Percentiles rank a stretch among this genome's conserved stretches.
phyloP scores from a whole-genome alignment of 139 green algal species.

The Micractinium sp. region DNA sequence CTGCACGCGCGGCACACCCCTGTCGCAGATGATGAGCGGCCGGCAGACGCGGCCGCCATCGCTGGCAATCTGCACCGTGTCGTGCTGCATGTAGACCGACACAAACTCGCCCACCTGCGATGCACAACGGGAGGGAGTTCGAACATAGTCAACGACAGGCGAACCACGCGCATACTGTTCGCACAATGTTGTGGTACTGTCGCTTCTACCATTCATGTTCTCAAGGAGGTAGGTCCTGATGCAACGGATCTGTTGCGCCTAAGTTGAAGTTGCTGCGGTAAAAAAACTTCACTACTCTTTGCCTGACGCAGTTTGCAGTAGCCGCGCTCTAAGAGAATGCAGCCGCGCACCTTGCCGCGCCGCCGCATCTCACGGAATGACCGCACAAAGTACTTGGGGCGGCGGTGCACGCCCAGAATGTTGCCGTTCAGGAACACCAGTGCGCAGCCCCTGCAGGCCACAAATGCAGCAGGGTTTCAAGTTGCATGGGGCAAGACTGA shows the following conservation, averaged over 20 bases:
- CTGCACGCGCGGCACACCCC: conserved; percentile 84
- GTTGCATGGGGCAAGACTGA: not conserved
- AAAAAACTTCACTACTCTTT: too few species aligned
- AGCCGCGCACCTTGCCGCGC: conserved; percentile 59
- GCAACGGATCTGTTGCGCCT: too few species aligned
- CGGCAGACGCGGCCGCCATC: conserved; percentile 96
- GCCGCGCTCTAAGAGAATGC: too few species aligned
- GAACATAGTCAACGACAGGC: too few species aligned
- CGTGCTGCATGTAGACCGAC: conserved; percentile 75
- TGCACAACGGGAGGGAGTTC: too few species aligned
- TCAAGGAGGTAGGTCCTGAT: too few species aligned
- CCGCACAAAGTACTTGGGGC: conserved; percentile 62
- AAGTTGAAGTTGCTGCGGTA: too few species aligned
- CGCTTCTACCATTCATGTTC: too few species aligned
- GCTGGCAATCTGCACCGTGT: conserved; percentile 74
- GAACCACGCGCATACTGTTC: too few species aligned
- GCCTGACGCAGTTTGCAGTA: too few species aligned
- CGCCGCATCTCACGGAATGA: conserved; percentile 75
- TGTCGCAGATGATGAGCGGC: conserved; percentile 97
- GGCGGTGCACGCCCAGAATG: conserved; percentile 85
- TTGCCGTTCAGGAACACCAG: conserved; percentile 96
- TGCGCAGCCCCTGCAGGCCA: conserved; percentile 42
- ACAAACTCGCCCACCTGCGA: conserved; percentile 82
- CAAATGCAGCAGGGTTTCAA: not conserved
- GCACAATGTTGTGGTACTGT: too few species aligned